phyloP scores from a whole-genome alignment of 169 alveolate species.

The Plasmodium gallinaceum region DNA sequence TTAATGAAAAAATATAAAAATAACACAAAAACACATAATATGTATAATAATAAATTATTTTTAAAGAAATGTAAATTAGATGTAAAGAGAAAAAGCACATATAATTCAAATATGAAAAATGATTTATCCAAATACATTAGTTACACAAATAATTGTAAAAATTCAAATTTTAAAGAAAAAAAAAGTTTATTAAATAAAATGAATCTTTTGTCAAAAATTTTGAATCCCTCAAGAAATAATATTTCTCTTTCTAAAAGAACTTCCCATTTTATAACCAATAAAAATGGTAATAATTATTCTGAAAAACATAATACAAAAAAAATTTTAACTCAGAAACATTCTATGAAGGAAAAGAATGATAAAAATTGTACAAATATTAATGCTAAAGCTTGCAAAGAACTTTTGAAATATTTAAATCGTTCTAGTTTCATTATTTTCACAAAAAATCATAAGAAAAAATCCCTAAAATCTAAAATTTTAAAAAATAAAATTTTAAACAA shows the following conservation, averaged over 20 bases:
- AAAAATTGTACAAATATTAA: neutral
- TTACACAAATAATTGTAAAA: too few relatives aligned
- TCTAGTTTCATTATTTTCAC: constrained; percentile 47
- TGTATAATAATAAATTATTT: too few relatives aligned
- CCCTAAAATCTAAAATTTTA: neutral
- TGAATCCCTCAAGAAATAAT: neutral
- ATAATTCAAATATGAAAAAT: too few relatives aligned
- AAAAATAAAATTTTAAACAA: too few relatives aligned
- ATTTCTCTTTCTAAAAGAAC: neutral
- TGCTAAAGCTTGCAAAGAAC: constrained; percentile 20
- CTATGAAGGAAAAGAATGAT: neutral
- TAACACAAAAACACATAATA: too few relatives aligned
- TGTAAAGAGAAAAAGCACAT: too few relatives aligned
- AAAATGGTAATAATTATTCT: neutral
- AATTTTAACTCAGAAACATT: neutral
- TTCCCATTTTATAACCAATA: neutral
- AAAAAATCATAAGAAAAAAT: constrained; percentile 8
- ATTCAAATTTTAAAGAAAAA: too few relatives aligned
- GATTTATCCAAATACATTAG: too few relatives aligned
- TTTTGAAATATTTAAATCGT: constrained; percentile 24
- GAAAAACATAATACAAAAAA: neutral
- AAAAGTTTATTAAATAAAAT: too few relatives aligned
- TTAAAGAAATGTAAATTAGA: too few relatives aligned
- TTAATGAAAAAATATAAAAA: too few relatives aligned
- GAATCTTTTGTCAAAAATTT: neutral